These are phyloP conservation scores for Eucalyptus regnans DNA, from an alignment of 345 rosid species.

Conservation along the genomic window DNA sequence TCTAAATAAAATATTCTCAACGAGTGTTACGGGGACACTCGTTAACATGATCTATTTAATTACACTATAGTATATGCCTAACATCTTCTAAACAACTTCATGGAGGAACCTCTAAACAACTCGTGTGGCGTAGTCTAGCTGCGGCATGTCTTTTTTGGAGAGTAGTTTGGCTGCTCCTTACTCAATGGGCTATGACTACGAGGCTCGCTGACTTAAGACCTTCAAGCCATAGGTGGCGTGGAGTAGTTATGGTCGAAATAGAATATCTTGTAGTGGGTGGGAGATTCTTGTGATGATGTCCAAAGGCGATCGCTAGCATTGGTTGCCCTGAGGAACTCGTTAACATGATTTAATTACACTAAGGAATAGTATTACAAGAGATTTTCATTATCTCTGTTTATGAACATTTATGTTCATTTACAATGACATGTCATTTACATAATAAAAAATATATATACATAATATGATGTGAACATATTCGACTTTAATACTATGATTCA, in stretches of 20 bases:
- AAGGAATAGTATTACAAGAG: too few relatives aligned
- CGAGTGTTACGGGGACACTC: fast-evolving
- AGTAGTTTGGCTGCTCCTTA: neutral
- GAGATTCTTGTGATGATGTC: neutral
- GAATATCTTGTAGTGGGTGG: neutral
- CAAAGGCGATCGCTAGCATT: neutral
- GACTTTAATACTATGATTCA: too few relatives aligned
- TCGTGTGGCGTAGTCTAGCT: neutral
- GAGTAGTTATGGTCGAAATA: neutral
- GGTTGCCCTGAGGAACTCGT: too few relatives aligned
- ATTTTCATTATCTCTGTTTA: too few relatives aligned
- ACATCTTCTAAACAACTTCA: neutral
- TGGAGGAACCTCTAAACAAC: neutral
- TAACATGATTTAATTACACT: too few relatives aligned
- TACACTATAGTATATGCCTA: neutral
- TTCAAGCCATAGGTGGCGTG: neutral
- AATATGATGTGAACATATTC: too few relatives aligned
- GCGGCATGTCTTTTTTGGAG: fast-evolving
- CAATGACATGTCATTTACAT: too few relatives aligned
- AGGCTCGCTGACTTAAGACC: neutral
- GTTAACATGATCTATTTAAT: neutral
- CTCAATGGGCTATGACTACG: fast-evolving
- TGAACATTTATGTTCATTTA: too few relatives aligned
- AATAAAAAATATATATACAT: too few relatives aligned
- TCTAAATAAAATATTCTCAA: neutral